phyloP scores from a whole-genome alignment of 2,329 filamentous ascomycete species.

The Zasmidium citrigriseum region DNA sequence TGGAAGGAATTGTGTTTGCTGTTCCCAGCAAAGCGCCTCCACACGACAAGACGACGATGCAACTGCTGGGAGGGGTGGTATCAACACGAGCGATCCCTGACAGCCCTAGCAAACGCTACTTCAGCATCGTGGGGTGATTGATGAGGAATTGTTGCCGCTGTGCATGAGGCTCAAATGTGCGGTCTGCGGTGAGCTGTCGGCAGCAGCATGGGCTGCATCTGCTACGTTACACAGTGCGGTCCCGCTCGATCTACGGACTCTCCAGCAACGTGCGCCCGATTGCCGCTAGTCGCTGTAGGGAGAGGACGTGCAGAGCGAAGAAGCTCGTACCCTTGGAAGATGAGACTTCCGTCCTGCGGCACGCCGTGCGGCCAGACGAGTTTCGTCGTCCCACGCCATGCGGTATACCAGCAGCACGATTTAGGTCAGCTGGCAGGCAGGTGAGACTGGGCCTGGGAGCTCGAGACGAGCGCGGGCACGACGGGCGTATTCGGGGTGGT shows the following conservation, averaged over 20 bases:
- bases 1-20: neutral
- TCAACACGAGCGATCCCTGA: neutral
- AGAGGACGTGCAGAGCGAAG: neutral
- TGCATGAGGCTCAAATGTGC: slow-evolving; percentile 5
- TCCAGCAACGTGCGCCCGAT: neutral
- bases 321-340: neutral
- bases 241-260: neutral
- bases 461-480: neutral
- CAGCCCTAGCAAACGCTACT: neutral
- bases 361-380: neutral
- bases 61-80: too few species aligned
- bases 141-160: slow-evolving; percentile 1
- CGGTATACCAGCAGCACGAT: neutral
- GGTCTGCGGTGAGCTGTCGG: slow-evolving; percentile 1
- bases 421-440: neutral
- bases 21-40: neutral
- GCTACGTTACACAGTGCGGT: neutral
- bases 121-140: neutral
- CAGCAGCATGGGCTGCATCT: neutral
- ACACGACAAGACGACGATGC: neutral
- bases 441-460: neutral
- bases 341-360: neutral
- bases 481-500: neutral
- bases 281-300: neutral
- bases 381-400: neutral